Conservation (phyloP, 2,329 filamentous ascomycete species). For the Bertia moriformis region DNA sequence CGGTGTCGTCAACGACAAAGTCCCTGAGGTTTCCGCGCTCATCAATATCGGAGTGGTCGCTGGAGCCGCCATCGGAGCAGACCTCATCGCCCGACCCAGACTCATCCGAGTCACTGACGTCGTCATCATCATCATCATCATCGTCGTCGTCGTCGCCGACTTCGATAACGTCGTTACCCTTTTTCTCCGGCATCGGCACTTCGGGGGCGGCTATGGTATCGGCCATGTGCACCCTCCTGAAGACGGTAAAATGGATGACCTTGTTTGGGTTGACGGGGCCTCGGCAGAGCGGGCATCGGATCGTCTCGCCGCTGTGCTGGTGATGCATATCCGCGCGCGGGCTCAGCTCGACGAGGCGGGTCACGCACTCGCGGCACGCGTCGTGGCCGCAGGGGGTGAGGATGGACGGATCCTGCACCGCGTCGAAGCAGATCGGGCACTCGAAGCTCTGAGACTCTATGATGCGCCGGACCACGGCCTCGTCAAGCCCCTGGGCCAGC, state of each 20-base stretch:
- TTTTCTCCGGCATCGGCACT: too few species aligned
- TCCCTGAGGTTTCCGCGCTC: neutral
- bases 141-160: slow-evolving; percentile 10
- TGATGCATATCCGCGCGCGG: too few species aligned
- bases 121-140: neutral
- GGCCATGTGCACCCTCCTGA: slow-evolving; percentile 59
- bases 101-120: neutral
- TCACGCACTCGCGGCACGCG: too few species aligned
- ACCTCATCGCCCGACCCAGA: neutral
- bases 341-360: too few species aligned
- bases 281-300: slow-evolving; percentile 66
- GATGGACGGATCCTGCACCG: slow-evolving; percentile 58
- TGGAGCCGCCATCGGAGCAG: too few species aligned
- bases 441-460: slow-evolving; percentile 42
- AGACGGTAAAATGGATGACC: slow-evolving; percentile 60
- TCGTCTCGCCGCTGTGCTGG: slow-evolving; percentile 42
- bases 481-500: slow-evolving; percentile 44
- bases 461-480: slow-evolving; percentile 52
- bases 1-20: neutral
- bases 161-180: slow-evolving; percentile 12
- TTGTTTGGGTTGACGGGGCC: slow-evolving; percentile 49
- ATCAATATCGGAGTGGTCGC: too few species aligned
- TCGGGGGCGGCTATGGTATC: slow-evolving; percentile 23
- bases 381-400: slow-evolving; percentile 75
- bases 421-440: slow-evolving; percentile 73